Conservation (phyloP, 2,329 filamentous ascomycete species). For the Ophiocordyceps camponoti-leonardi region DNA sequence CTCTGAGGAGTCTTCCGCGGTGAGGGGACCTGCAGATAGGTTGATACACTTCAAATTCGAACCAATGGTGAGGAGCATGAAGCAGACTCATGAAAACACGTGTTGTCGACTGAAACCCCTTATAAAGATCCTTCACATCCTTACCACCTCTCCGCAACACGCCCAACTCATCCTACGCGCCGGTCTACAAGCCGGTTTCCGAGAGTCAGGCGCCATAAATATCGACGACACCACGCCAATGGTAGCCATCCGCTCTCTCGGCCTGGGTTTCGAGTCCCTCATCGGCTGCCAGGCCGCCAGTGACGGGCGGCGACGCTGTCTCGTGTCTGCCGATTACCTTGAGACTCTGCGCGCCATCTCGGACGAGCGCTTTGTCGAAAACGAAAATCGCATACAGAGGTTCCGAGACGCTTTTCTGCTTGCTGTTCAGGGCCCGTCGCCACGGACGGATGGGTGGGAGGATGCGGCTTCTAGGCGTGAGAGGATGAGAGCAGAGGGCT, state of each 20-base stretch:
- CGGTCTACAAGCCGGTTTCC: slow-evolving; percentile 67
- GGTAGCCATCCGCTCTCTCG: slow-evolving; percentile 72
- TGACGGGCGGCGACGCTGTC: slow-evolving; percentile 19
- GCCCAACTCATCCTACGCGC: slow-evolving; percentile 62
- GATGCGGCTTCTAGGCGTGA: slow-evolving; percentile 31
- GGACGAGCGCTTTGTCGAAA: slow-evolving; percentile 59
- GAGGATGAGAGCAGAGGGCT: slow-evolving; percentile 39
- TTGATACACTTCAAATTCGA: slow-evolving; percentile 83
- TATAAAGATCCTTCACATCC: slow-evolving; percentile 78
- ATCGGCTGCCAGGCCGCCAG: slow-evolving; percentile 36
- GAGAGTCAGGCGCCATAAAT: slow-evolving; percentile 74
- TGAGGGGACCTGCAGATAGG: slow-evolving; percentile 20
- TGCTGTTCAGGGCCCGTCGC: slow-evolving; percentile 10
- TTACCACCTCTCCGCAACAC: slow-evolving; percentile 57
- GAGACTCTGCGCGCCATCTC: slow-evolving; percentile 48
- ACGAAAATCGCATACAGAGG: slow-evolving; percentile 46
- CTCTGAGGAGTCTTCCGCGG: slow-evolving; percentile 7
- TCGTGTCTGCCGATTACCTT: slow-evolving; percentile 54
- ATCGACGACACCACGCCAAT: slow-evolving; percentile 43
- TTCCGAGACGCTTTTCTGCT: slow-evolving; percentile 37
- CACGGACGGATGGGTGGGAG: slow-evolving; percentile 33
- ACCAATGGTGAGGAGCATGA: slow-evolving; percentile 62
- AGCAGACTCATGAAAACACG: neutral
- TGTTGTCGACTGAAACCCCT: slow-evolving; percentile 1
- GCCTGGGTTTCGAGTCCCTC: slow-evolving; percentile 65